Evolutionary conservation across 2,329 filamentous ascomycete genomes (phyloP).

Genomic region (Fusarium chaquense): DNA sequence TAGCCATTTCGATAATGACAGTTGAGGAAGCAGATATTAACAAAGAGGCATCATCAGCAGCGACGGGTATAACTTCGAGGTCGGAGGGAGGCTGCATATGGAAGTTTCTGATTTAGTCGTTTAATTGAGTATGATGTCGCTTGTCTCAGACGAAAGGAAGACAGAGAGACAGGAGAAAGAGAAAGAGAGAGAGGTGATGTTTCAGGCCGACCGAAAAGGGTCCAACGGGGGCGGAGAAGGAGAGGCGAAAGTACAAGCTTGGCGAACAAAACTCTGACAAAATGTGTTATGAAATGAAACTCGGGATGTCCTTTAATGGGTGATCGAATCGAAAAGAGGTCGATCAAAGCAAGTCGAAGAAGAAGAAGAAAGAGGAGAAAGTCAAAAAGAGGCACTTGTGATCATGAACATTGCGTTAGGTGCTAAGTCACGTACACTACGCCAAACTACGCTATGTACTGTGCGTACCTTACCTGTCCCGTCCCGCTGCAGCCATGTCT

Average conservation of each 20-base stretch:
- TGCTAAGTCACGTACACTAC: conserved; percentile 3
- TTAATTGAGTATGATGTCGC: conserved; percentile 25
- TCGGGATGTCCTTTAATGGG: not conserved
- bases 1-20: conserved; percentile 46
- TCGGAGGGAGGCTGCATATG: conserved; percentile 44
- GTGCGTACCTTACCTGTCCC: conserved; percentile 4
- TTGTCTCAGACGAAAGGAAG: conserved; percentile 23
- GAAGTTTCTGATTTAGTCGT: not conserved
- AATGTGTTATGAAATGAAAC: conserved; percentile 11
- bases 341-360: conserved; percentile 14
- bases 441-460: not conserved
- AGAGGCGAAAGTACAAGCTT: conserved; percentile 8
- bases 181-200: conserved; percentile 37
- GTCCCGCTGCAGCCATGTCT: not conserved
- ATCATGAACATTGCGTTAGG: conserved; percentile 26
- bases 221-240: conserved; percentile 9
- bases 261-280: conserved; percentile 14
- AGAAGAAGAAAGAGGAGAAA: conserved; percentile 4
- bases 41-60: conserved; percentile 42
- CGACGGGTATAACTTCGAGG: conserved; percentile 35
- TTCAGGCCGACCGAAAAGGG: conserved; percentile 33
- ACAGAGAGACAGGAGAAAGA: not conserved
- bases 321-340: conserved; percentile 1
- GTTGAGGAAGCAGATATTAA: conserved; percentile 39
- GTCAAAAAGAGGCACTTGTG: conserved; percentile 29